These are phyloP conservation scores for Pterocarpus macrocarpus DNA, from an alignment of 306 rosid genomes.

Conservation along the genomic window DNA sequence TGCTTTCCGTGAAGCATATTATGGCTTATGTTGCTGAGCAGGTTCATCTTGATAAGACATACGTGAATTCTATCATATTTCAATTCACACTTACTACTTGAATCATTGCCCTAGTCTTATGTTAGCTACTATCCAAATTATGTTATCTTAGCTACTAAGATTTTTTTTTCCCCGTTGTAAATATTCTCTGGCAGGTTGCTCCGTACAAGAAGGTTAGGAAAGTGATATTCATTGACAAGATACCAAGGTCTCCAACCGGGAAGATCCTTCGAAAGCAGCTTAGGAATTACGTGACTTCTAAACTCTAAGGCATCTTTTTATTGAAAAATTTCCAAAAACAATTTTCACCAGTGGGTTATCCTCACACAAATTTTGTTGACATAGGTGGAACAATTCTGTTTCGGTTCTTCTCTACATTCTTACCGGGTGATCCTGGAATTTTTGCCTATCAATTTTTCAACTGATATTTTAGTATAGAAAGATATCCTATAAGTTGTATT, in stretches of 20 bases:
- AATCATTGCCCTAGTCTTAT: slow-evolving; percentile 22
- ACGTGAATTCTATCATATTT: slow-evolving; percentile 33
- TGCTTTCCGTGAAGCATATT: slow-evolving; percentile 57
- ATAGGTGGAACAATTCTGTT: too few species aligned
- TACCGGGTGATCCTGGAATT: too few species aligned
- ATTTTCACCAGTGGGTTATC: not conserved
- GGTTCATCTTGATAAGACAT: slow-evolving; percentile 49
- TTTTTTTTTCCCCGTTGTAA: not conserved
- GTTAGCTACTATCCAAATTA: not conserved
- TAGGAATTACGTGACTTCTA: slow-evolving; percentile 54
- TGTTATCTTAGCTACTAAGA: not conserved
- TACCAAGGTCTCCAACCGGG: slow-evolving; percentile 88
- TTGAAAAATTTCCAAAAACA: not conserved
- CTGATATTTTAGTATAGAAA: too few species aligned
- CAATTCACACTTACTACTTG: slow-evolving; percentile 35
- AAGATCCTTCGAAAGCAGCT: slow-evolving; percentile 82
- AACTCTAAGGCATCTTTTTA: slow-evolving; percentile 50
- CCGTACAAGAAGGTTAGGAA: slow-evolving; percentile 82
- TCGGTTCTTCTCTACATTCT: too few species aligned
- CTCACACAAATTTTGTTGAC: slow-evolving; percentile 2
- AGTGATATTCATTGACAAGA: slow-evolving; percentile 69
- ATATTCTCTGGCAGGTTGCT: slow-evolving; percentile 65
- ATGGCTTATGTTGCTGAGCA: slow-evolving; percentile 71
- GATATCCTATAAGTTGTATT: too few species aligned
- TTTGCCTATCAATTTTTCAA: too few species aligned